Percentiles rank a stretch among this genome's conserved stretches.
These are phyloP conservation scores for Fomitopsis pinicola DNA, from an alignment of 1,284 basidiomycete genomes.

Conservation along the genomic window DNA sequence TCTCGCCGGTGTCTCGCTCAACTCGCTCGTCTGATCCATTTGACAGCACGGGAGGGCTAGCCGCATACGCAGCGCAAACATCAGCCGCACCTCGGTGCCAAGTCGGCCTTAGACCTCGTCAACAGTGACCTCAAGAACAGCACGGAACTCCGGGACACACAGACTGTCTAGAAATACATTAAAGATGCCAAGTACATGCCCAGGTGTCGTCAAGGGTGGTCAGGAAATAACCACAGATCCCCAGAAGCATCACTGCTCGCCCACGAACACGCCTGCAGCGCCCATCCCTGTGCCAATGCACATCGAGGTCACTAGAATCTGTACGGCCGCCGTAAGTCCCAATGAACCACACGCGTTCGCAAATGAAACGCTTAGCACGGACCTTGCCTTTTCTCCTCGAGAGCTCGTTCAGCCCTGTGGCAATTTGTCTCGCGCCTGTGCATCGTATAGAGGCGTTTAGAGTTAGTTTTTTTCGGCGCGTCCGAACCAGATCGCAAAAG, in stretches of 20 bases:
- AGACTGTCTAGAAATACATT: background rate
- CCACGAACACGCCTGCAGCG: conserved; percentile 44
- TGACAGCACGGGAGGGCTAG: background rate
- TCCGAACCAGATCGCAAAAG: conserved; percentile 5
- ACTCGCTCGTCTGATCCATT: background rate
- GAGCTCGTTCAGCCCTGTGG: conserved; percentile 83
- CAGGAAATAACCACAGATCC: background rate
- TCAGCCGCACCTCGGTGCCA: background rate
- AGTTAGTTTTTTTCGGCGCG: conserved; percentile 13
- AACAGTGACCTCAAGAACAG: conserved; percentile 3
- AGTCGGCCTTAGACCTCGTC: background rate
- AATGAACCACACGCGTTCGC: background rate
- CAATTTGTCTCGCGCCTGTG: conserved; percentile 86
- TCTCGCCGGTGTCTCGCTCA: background rate
- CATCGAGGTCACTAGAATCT: conserved; percentile 83
- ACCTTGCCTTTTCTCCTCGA: conserved; percentile 77
- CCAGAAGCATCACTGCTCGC: conserved; percentile 16
- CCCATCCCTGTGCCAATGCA: conserved; percentile 88
- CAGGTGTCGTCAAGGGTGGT: background rate
- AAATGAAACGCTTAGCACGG: conserved; percentile 8
- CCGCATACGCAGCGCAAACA: background rate
- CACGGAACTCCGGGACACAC: background rate
- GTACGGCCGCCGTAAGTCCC: conserved; percentile 4
- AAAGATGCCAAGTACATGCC: background rate
- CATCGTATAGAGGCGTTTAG: conserved; percentile 49